A percentile compares a stretch with the other conserved stretches of the same genome.
These are phyloP conservation scores for Oxytropis ochrocephala DNA, from an alignment of 306 rosid genomes.

Conservation along the genomic window DNA sequence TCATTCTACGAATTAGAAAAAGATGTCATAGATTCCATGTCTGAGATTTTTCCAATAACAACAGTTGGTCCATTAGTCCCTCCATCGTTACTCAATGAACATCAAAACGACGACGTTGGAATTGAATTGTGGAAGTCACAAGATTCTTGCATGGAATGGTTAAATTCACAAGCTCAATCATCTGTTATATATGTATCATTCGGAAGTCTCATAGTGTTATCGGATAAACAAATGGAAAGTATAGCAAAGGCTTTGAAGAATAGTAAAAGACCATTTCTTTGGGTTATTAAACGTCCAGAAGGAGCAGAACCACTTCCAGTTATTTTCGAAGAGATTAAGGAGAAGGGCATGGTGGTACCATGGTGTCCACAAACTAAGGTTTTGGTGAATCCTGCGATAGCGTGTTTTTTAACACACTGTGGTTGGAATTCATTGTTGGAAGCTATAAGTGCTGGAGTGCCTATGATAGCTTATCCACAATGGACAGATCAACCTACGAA, in stretches of 20 bases:
- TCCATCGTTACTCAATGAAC: conserved; percentile 21
- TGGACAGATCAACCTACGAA: conserved; percentile 59
- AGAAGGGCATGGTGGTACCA: conserved; percentile 31
- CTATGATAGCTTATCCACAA: conserved; percentile 43
- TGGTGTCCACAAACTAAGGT: conserved; percentile 54
- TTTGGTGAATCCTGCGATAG: conserved; percentile 29
- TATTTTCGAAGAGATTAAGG: conserved; percentile 34
- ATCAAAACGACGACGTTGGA: conserved; percentile 22
- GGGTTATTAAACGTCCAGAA: conserved; percentile 28
- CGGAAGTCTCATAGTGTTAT: conserved; percentile 29
- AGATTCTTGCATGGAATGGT: conserved; percentile 48
- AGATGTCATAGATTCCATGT: conserved; percentile 38
- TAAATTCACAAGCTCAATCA: conserved; percentile 15
- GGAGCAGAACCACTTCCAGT: not conserved
- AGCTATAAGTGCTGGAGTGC: conserved; percentile 29
- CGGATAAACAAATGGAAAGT: conserved; percentile 24
- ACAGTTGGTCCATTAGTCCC: conserved; percentile 47
- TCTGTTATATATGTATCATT: conserved; percentile 46
- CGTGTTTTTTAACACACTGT: conserved; percentile 50
- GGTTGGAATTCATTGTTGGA: conserved; percentile 52
- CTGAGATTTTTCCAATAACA: conserved; percentile 4
- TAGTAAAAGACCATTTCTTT: conserved; percentile 21
- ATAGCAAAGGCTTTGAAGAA: conserved; percentile 34
- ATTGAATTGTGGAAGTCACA: conserved; percentile 40
- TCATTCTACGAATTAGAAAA: conserved; percentile 42